Percentiles rank a stretch among this genome's conserved stretches.
These are phyloP conservation scores for Fusarium sp. DNA, from an alignment of 2,329 filamentous ascomycete species.

Conservation along the genomic window DNA sequence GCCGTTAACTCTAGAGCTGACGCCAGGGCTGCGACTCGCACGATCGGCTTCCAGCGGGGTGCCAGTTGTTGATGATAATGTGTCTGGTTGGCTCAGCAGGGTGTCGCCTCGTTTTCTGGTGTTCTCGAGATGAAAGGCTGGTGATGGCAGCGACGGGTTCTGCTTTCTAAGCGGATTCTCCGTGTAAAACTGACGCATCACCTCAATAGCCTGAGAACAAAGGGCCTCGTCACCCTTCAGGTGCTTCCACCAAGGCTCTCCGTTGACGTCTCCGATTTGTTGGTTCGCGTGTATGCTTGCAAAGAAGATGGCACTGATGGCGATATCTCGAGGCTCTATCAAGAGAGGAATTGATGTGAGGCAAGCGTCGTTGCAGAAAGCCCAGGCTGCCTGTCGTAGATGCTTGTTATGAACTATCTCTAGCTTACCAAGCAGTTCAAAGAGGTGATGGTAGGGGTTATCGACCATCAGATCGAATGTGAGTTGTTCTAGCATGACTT, in stretches of 20 bases:
- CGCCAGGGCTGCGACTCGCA: conserved; percentile 63
- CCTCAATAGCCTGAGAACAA: conserved; percentile 78
- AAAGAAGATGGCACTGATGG: conserved; percentile 87
- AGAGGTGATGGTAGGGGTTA: conserved; percentile 86
- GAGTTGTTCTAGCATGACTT: conserved; percentile 88
- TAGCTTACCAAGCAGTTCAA: conserved; percentile 80
- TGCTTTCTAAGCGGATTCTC: conserved; percentile 72
- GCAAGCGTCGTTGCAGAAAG: conserved; percentile 91
- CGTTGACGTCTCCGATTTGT: conserved; percentile 79
- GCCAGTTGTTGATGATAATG: conserved; percentile 59
- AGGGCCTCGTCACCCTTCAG: conserved; percentile 77
- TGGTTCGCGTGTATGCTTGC: conserved; percentile 80
- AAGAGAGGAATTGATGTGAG: conserved; percentile 87
- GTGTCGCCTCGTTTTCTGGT: conserved; percentile 63
- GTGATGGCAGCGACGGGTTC: conserved; percentile 64
- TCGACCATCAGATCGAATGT: conserved; percentile 95
- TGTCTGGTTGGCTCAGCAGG: conserved; percentile 55
- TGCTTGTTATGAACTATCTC: conserved; percentile 81
- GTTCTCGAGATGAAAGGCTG: conserved; percentile 66
- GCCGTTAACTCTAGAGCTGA: conserved; percentile 54
- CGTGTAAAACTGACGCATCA: conserved; percentile 76
- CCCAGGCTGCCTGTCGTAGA: conserved; percentile 88
- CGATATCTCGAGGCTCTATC: conserved; percentile 82
- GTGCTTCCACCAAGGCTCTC: conserved; percentile 87
- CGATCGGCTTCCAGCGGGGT: conserved; percentile 62